Base-by-base conservation (phyloP, 139 green algal genomes). In the Chlamydomonas sp. region DNA sequence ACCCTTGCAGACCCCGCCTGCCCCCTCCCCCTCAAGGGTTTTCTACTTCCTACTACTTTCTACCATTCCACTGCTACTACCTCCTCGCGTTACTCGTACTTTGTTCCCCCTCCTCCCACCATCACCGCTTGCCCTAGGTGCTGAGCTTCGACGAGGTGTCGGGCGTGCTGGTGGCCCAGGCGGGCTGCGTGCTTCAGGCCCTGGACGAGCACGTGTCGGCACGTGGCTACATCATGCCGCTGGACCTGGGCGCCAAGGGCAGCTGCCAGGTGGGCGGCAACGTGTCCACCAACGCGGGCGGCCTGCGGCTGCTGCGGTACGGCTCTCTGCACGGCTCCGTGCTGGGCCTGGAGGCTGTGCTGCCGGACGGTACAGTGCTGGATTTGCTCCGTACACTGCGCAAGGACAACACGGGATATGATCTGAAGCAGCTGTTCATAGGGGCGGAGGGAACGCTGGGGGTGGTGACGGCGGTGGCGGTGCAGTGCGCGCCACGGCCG, bases 371-470 rank as follows among this genome's bases (percentile, higher is more conserved):
- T 3, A 72, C 80, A 10, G 93, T 99, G 62, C 82, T 99, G 87
- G 96, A 99, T 92, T 85, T 98, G 80, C 83, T 99, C 72, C 87
- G 84, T 12, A 92, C 90, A 9, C 89, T 99, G 75, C 91, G 96
- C 15, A 99, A 99, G 89, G 97, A 99, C 95, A 99, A 99, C 95
- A 99, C 98, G 0, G 98, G 98, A 64, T 99, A 98, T 80, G 97
- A 99, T 92, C 91, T 99, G 62, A 99, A 99, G 94, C 96, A 99
- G 90, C 93, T 99, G 31, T 99, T 99, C 92, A 98, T 99, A 15
- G 98, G 98, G 2, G 94, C 92, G 3, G 98, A 99, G 90, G 98
- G 98, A 69, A 99, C 95, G 12, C 92, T 99, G 73, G 98, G 96
- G n/a, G 81, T 98, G 5, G 89, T 99, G 63, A 98, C 97, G 0